Conservation (phyloP, 805 yeast genomes). For the Candida yuanshanica region DNA sequence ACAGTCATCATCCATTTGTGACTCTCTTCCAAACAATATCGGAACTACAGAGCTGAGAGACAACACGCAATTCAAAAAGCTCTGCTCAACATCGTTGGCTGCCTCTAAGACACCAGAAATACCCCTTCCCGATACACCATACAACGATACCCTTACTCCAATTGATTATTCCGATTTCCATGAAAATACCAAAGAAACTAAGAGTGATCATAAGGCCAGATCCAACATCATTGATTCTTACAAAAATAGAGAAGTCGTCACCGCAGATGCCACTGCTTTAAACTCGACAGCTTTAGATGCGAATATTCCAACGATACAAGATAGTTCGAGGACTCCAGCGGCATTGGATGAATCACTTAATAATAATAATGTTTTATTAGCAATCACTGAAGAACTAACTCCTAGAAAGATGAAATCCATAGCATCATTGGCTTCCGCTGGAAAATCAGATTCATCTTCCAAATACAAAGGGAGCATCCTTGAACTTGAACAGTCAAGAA, state of each 20-base stretch:
- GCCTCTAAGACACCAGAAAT: constrained; percentile 1
- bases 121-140: constrained; percentile 15
- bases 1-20: not conserved
- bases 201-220: not conserved
- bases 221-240: not conserved
- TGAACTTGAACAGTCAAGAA: constrained; percentile 20
- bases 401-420: constrained; percentile 1
- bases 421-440: constrained; percentile 5
- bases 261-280: not conserved
- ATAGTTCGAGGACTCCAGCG: not conserved
- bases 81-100: not conserved
- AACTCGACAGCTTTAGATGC: not conserved
- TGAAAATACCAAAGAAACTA: not conserved
- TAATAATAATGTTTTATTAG: not conserved
- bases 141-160: not conserved
- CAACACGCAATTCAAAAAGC: not conserved
- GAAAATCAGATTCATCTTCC: constrained; percentile 1
- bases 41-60: not conserved
- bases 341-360: not conserved
- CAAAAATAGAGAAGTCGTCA: not conserved
- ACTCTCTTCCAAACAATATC: not conserved
- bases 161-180: not conserved
- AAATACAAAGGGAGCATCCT: constrained; percentile 12
- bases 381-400: not conserved
- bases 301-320: not conserved